Evolutionary conservation across 1,284 basidiomycete species (phyloP).

Genomic region (Heterobasidion occidentale): DNA sequence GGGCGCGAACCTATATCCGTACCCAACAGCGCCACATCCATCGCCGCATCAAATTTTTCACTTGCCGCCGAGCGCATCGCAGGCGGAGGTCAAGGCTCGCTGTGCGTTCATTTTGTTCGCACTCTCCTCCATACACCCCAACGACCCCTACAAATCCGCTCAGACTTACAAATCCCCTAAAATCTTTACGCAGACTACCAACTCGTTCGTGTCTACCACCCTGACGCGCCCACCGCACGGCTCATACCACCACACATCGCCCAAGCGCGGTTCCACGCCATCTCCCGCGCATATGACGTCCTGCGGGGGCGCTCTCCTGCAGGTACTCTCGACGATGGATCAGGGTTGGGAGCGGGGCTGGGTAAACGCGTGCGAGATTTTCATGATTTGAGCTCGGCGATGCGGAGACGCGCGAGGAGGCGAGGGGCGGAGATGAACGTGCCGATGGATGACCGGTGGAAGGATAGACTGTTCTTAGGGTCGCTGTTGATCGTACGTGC

Average conservation of each 20-base stretch:
- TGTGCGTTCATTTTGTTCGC: constrained; percentile 34
- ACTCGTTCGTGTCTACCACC: constrained; percentile 62
- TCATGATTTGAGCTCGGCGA: constrained; percentile 22
- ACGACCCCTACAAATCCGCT: not conserved
- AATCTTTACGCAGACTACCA: constrained; percentile 48
- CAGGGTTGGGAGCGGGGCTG: not conserved
- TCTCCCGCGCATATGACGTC: constrained; percentile 52
- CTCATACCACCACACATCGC: constrained; percentile 35
- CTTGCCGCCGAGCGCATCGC: constrained; percentile 43
- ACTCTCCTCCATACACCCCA: not conserved
- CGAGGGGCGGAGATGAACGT: constrained; percentile 25
- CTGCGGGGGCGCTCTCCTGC: constrained; percentile 34
- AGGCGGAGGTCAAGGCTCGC: constrained; percentile 52
- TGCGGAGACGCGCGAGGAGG: constrained; percentile 32
- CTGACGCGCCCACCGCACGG: constrained; percentile 50
- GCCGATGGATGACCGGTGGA: constrained; percentile 41
- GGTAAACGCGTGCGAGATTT: constrained; percentile 24
- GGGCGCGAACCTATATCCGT: constrained; percentile 40
- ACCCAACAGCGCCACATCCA: constrained; percentile 43
- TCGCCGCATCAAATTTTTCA: constrained; percentile 69
- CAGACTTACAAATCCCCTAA: not conserved
- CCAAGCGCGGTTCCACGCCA: constrained; percentile 54
- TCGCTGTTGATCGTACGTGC: constrained; percentile 39
- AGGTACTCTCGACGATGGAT: constrained; percentile 12
- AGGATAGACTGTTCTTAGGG: constrained; percentile 43